Evolutionary conservation across 768 basidiomycete species (phyloP), one percentile per base, ranked within the genome.

Genomic region (Heimioporus sp.): DNA sequence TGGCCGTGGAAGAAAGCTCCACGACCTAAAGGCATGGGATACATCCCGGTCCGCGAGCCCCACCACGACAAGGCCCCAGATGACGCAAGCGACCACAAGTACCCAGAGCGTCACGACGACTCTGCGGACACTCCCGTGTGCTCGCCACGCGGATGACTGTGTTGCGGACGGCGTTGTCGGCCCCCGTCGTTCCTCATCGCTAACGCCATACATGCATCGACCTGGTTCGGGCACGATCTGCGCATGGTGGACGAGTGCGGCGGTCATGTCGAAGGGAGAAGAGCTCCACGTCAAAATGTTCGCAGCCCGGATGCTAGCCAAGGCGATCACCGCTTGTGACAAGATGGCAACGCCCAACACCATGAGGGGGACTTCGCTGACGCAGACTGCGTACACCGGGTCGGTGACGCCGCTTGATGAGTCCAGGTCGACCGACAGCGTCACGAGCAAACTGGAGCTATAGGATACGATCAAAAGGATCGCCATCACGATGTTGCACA

Each of bases 261-360:
- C 65, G 4, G 67, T 66, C 1, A 63, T 53, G 12, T 67, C 67
- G 15, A 71, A 57, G 16, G 64, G 53, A 2, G 68, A 69, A 28
- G 67, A 64, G 17, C 69, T 71, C 69, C 69, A 69, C 10, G 69
- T 69, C 41, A 62, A 34, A 32, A 69, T 54, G 48, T 62, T 56
- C 16, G 64, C 60, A 20, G 48, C 28, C n/a, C 54, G 43, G 16
- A 60, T 53, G 16, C 64, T 65, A 2, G 43, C 43, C 21, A 69
- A 48, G 9, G 64, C 65, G 28, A 71, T 59, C 5, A 57, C 5
- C 1, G 52, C 64, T 45, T 69, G 69, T 16, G 59, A 43, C 1
- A 61, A 38, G 20, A 71, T 52, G 16, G 58, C 5, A 20, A 60
- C 40, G 5, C 69, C 67, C 21, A 71, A 46, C 6, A 69, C 52